Evolutionary conservation across 495 filamentous ascomycete species (phyloP).

Genomic region (Aspergillus bridgeri): DNA sequence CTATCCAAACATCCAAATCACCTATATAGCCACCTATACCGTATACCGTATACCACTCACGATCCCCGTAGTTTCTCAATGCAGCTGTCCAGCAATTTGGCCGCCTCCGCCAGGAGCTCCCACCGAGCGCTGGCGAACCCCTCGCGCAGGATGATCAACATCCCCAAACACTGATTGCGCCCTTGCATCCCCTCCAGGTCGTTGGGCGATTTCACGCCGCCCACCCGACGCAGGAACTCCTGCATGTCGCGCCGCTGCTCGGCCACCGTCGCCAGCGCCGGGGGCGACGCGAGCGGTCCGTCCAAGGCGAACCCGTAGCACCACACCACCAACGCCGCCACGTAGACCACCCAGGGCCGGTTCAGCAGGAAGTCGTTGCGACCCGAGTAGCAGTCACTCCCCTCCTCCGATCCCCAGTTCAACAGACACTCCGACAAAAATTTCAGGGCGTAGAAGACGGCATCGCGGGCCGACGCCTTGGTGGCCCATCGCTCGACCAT

Average conservation of each 20-base stretch:
- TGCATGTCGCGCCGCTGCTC: slow-evolving; percentile 78
- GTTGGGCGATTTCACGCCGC: slow-evolving; percentile 72
- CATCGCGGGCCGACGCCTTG: slow-evolving; percentile 86
- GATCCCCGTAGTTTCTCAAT: slow-evolving; percentile 55
- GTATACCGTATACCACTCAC: too few relatives aligned
- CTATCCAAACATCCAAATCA: background rate
- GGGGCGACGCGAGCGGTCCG: slow-evolving; percentile 60
- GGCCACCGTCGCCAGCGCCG: slow-evolving; percentile 51
- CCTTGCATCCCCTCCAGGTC: slow-evolving; percentile 72
- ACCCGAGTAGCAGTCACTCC: slow-evolving; percentile 59
- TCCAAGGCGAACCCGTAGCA: slow-evolving; percentile 92
- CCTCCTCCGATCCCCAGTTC: slow-evolving; percentile 35
- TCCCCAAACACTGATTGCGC: slow-evolving; percentile 76
- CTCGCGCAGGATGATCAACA: slow-evolving; percentile 78
- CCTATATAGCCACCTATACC: too few relatives aligned
- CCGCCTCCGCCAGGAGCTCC: slow-evolving; percentile 88
- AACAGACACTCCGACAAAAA: slow-evolving; percentile 80
- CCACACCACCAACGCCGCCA: slow-evolving; percentile 89
- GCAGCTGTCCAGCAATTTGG: slow-evolving; percentile 74
- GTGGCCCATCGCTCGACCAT: slow-evolving; percentile 92
- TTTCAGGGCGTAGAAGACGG: slow-evolving; percentile 87
- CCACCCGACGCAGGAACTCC: slow-evolving; percentile 68
- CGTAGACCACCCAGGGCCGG: slow-evolving; percentile 96
- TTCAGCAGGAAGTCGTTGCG: slow-evolving; percentile 89
- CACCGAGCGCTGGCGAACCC: slow-evolving; percentile 81